A percentile compares a stretch with the other conserved stretches of the same genome.
phyloP scores from a whole-genome alignment of 192 early-diverging fungal genomes.

The Backusella tuberculispora region DNA sequence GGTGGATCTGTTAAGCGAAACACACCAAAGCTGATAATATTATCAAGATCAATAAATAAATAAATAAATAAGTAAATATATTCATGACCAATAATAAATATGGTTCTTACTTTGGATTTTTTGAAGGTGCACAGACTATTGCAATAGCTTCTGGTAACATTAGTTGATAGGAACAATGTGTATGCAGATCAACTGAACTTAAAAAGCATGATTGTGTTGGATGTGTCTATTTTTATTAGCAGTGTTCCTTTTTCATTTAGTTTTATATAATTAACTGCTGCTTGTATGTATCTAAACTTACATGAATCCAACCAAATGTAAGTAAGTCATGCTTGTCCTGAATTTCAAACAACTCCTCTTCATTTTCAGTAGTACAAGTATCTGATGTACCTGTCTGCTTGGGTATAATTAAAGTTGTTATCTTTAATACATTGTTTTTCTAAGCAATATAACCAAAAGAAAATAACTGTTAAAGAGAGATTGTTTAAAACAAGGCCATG shows the following conservation, averaged over 20 bases:
- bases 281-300: constrained; percentile 28
- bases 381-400: constrained; percentile 88
- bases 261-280: too few species aligned
- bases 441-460: constrained; percentile 18
- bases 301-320: constrained; percentile 91
- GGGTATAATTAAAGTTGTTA: constrained; percentile 86
- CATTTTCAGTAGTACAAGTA: constrained; percentile 80
- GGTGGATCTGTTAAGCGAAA: constrained; percentile 88
- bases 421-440: constrained; percentile 59
- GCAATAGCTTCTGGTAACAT: constrained; percentile 93
- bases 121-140: constrained; percentile 82
- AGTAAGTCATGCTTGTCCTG: constrained; percentile 76
- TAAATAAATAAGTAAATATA: too few species aligned
- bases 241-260: background rate
- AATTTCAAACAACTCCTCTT: constrained; percentile 83
- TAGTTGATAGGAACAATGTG: constrained; percentile 88
- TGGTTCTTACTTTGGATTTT: constrained; percentile 58
- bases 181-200: constrained; percentile 92
- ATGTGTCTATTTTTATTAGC: constrained; percentile 60
- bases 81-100: too few species aligned
- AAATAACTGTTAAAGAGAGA: background rate
- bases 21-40: constrained; percentile 63
- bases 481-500: background rate
- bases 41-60: background rate
- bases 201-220: constrained; percentile 95